phyloP scores from a whole-genome alignment of 1,139 yeast species.

The Suhomyces yuchorum region DNA sequence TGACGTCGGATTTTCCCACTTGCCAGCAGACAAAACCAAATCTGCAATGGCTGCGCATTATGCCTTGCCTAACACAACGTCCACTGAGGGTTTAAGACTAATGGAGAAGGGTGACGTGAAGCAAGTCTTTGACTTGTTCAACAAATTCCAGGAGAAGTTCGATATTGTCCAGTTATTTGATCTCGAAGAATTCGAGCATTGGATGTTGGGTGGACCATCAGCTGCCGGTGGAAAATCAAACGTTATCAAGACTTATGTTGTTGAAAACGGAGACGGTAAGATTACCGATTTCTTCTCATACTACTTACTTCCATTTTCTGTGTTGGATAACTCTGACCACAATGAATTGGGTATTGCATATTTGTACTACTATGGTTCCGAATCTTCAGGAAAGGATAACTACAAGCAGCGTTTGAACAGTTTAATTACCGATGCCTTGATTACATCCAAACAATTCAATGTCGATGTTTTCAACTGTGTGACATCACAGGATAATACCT shows the following conservation, averaged over 20 bases:
- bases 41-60: constrained; percentile 82
- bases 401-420: constrained; percentile 61
- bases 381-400: constrained; percentile 36
- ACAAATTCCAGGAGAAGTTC: constrained; percentile 64
- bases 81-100: constrained; percentile 63
- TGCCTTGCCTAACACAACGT: constrained; percentile 64
- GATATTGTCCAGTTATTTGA: constrained; percentile 72
- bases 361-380: constrained; percentile 85
- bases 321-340: constrained; percentile 67
- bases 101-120: constrained; percentile 65
- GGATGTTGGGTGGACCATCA: constrained; percentile 69
- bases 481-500: constrained; percentile 84
- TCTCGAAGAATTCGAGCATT: constrained; percentile 75
- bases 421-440: constrained; percentile 74
- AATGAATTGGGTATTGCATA: constrained; percentile 82
- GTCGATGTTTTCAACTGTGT: constrained; percentile 95
- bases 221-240: constrained; percentile 32
- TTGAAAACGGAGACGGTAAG: constrained; percentile 61
- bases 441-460: constrained; percentile 63
- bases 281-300: constrained; percentile 90
- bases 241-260: constrained; percentile 79
- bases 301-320: constrained; percentile 85
- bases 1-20: constrained; percentile 84
- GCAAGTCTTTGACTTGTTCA: constrained; percentile 60
- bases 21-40: constrained; percentile 76